Evolutionary conservation across 352 stramenopile species (phyloP), one percentile per base, ranked within the genome.

Genomic region (Phytopythium ostracodes): DNA sequence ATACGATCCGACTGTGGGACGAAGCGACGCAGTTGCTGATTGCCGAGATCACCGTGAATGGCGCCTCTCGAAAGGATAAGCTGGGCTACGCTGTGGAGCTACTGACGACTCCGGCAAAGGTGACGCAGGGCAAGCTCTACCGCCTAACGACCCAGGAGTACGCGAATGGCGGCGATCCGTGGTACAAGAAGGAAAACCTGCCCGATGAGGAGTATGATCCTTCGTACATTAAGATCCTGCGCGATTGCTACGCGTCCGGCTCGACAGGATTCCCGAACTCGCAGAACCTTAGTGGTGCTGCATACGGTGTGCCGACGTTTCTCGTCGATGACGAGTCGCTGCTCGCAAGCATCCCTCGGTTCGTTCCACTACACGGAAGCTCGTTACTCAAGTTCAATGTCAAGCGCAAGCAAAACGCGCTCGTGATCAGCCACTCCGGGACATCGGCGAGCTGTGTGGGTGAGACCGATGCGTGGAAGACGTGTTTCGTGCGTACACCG

Each of bases 121-220:
- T 96, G 18, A 92, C 73, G 0, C 85, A 92, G 62, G 87, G 87
- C 3, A 96, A 94, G 50, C 33, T 93, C n/a, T 96, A 96, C 62
- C 80, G 87, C 5, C 64, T 96, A 27, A 96, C 87, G 42, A 94
- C 85, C 0, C 87, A 96, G 46, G 87, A 96, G 56, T 96, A 88
- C 68, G 85, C 87, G 22, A 93, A 96, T 50, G 84, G 85, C 53
- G 87, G 87, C 27, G 87, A 96, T 56, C 84, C 87, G 9, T 96
- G 87, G 87, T 96, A 96, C 72, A 96, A 96, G 60, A 92, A 92
- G 58, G 87, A 96, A 56, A 94, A 96, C 27, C 43, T 92, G 1
- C 87, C 85, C 0, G 85, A 94, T 51, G 87, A 96, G 64, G 83
- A 96, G 50, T 96, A 96, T 56, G 87, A 96, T 62, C 68, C 69